Base-by-base conservation (phyloP, 257 asterid genomes). In the Nicotiana attenuata region DNA sequence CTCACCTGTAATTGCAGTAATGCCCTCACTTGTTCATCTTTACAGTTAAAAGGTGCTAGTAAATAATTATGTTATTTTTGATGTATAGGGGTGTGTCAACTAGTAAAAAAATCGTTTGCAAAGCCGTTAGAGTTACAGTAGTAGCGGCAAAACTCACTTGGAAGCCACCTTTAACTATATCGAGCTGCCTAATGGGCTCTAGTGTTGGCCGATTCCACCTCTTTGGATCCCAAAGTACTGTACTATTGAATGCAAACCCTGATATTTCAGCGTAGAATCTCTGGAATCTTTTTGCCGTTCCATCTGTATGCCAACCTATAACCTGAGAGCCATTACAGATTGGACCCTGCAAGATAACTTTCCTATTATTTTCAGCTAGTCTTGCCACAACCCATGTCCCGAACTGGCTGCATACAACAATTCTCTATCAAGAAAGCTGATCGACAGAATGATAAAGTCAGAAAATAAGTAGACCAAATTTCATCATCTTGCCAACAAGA, bases 231-330 rank as follows among this genome's bases (percentile, higher is more conserved):
- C 98, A 93, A 67, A 93, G 88, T 66, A 93, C 76, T 16, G 92
- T 89, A 86, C 97, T 91, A 31, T 90, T 92, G 82, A 94, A 92
- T 66, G 97, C 98, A 86, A 94, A 92, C 45, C 97, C 96, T 0
- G 93, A 87, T 82, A 90, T 76, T 38, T 90, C 92, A 7, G 91
- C 88, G 55, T 86, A 89, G 84, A 92, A 93, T 81, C 93, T 88
- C 75, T 84, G 76, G 15, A 57, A 78, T 77, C 63, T 69, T 67
- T 81, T 85, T 57, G 78, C 69, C 83, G 53, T 57, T 79, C 83
- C 90, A 61, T 47, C 81, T 10, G 85, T 59, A 50, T 91, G 98
- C 98, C 98, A 93, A 76, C 98, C 98, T 35, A 83, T 81, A 55
- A 93, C 91, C 82, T 85, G 88, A 66, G 96, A 86, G 76, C 92